Evolutionary conservation across 768 basidiomycete genomes (phyloP).

Genomic region (Hygrocybe punicea): DNA sequence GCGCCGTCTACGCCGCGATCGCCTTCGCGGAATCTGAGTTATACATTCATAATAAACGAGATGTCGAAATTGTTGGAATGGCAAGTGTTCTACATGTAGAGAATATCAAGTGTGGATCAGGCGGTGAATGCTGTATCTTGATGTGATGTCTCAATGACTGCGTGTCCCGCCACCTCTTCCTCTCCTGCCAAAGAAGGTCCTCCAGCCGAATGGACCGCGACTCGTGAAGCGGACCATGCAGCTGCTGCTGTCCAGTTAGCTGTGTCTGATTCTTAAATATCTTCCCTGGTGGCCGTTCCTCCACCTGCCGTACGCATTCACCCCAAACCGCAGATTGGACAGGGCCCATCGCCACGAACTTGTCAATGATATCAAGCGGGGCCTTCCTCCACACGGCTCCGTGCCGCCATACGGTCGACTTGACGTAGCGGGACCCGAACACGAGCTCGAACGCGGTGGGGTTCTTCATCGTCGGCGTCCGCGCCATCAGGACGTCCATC

Average conservation of each 20-base stretch:
- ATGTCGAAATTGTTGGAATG: too few species aligned
- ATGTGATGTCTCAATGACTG: neutral
- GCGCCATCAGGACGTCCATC: conserved; percentile 13
- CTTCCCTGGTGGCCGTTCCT: conserved; percentile 45
- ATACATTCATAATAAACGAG: conserved; percentile 17
- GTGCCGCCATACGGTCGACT: conserved; percentile 70
- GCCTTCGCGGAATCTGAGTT: conserved; percentile 27
- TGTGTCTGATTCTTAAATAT: neutral
- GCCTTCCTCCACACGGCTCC: conserved; percentile 66
- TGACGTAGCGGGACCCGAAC: conserved; percentile 68
- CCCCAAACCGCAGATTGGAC: conserved; percentile 65
- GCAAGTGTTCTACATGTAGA: too few species aligned
- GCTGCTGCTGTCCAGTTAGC: neutral
- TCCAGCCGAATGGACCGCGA: neutral
- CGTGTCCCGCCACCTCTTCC: neutral
- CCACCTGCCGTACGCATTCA: conserved; percentile 62
- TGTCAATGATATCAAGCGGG: conserved; percentile 41
- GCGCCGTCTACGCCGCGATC: conserved; percentile 36
- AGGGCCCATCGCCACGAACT: conserved; percentile 53
- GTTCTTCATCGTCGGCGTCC: conserved; percentile 50
- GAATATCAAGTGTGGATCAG: too few species aligned
- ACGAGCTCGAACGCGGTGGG: conserved; percentile 66
- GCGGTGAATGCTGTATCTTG: neutral
- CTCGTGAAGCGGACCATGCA: too few species aligned
- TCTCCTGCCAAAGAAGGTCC: neutral